These are phyloP conservation scores for Silene noctiflora DNA, from an alignment of 179 eudicot genomes.

Conservation along the genomic window DNA sequence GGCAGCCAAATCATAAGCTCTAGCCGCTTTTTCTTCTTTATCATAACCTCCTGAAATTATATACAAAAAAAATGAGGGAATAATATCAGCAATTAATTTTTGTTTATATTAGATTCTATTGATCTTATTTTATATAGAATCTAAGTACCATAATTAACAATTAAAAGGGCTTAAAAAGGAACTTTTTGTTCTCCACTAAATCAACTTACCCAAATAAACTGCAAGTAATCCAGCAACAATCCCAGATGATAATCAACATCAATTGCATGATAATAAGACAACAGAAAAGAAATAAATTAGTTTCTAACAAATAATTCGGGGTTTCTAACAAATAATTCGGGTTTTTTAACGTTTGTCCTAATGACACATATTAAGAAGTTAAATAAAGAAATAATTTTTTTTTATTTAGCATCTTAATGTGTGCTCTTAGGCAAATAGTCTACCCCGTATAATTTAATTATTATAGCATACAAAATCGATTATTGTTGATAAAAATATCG, in stretches of 20 bases:
- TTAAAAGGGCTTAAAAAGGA: slow-evolving; percentile 29
- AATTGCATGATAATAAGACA: slow-evolving; percentile 19
- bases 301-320: not conserved
- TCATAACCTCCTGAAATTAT: slow-evolving; percentile 80
- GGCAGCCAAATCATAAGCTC: slow-evolving; percentile 98
- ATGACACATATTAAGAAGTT: too few relatives aligned
- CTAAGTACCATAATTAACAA: slow-evolving; percentile 30
- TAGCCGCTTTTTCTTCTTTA: slow-evolving; percentile 97
- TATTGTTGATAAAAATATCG: too few relatives aligned
- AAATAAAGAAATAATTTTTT: too few relatives aligned
- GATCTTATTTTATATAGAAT: slow-evolving; percentile 23
- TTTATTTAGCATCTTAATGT: too few relatives aligned
- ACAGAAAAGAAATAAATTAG: slow-evolving; percentile 24
- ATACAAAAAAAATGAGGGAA: slow-evolving; percentile 23
- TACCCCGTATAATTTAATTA: too few relatives aligned
- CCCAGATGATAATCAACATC: slow-evolving; percentile 32
- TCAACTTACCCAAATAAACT: slow-evolving; percentile 90
- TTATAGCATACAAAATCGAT: too few relatives aligned
- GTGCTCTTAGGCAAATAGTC: too few relatives aligned
- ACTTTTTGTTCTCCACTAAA: slow-evolving; percentile 32
- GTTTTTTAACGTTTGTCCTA: too few relatives aligned
- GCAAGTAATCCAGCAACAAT: slow-evolving; percentile 35
- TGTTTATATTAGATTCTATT: slow-evolving; percentile 16
- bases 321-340: too few relatives aligned
- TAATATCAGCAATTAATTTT: slow-evolving; percentile 23